Base-by-base conservation (phyloP, 2,329 filamentous ascomycete genomes). In the Neopestalotiopsis sp. region DNA sequence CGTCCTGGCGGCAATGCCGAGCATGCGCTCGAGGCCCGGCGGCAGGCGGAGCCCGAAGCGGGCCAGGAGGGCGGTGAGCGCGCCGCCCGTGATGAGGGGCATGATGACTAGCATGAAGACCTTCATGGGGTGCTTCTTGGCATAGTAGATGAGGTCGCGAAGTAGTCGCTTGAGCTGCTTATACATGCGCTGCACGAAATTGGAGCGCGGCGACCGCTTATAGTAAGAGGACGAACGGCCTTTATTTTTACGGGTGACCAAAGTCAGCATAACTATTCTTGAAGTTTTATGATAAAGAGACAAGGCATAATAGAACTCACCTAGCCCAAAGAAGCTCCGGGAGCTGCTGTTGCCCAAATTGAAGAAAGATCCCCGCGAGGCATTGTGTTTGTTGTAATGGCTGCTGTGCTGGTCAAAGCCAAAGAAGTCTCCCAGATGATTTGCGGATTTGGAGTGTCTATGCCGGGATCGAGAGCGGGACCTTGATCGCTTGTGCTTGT, bases 51-150 rank as follows among this genome's bases (percentile, higher is more conserved):
- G 84, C 28, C 95, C 95, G 79, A 98, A 92, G 77, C 91, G 90
- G 49, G 89, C 88, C 60, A 97, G 87, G 59, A 98, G 84, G 61
- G 92, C 93, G 9, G 91, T 91, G 73, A 98, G 82, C 34, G 93
- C 92, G 40, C 95, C 95, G 65, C 94, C 94, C 1, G 92, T 94
- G 75, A 98, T 84, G 69, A 98, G 86, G 10, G 95, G 95, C 88
- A 98, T 90, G 75, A 98, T 88, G 71, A 97, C 91, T 71, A 94
- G 88, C 84, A 93, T 86, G 84, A 98, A 93, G 62, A 97, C 93
- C 82, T 97, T 97, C 77, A 94, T 83, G 0, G 95, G 95, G 82
- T 98, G 92, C 49, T 90, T 87, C 78, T 93, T 92, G 75, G 93
- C 92, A 82, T 95, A 97, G 78, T 91, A 89, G 78, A 92, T 85